Base-by-base conservation (phyloP, 2,329 filamentous ascomycete species). In the Paecilomyces dactylethromorphus region DNA sequence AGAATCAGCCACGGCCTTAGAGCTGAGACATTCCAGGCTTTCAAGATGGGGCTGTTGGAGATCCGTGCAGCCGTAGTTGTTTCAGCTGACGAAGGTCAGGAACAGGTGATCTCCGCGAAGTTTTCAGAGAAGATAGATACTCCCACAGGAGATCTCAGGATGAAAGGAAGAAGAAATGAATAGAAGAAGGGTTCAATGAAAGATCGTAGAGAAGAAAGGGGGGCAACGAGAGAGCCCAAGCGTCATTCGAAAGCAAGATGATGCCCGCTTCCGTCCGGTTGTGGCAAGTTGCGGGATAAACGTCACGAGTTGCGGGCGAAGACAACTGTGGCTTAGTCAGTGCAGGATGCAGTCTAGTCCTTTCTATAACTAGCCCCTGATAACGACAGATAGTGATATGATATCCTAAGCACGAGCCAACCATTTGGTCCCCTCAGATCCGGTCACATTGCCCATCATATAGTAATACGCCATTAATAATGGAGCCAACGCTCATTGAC, bases 21-120 rank as follows among this genome's bases (percentile, higher is more conserved):
- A 45, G 51, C 11, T 26, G 33, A 53, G 33, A 22, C 56, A 58
- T 54, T 24, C 32, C 33, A 33, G 51, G 52, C 39, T n/a, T 45
- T 45, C 39, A 45, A n/a, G 39, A 33, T 53, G 56, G 22, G 56
- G 58, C 35, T 59, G 51, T 29, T 52, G 26, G 54, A 56, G 54
- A 56, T 61, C 60, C 56, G 60, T 60, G 60, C 60, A 45, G 39
- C 39, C 8, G 39, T 45, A 18, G n/a, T 62, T 57, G 60, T 60
- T 62, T 62, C 60, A 60, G 58, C 33, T 56, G 52, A 15, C 45
- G 22, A 52, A 59, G 24, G 22, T 33, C 49, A 31, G 54, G 10
- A 54, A 21, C 53, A 54, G 31, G 53, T 26, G 53, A 54, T 54
- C 24, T 52, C 8, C 21, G n/a, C 50, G n/a, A 18, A 26, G 18